phyloP scores from a whole-genome alignment of 2,329 filamentous ascomycete species.

The Aschersonia sp. region DNA sequence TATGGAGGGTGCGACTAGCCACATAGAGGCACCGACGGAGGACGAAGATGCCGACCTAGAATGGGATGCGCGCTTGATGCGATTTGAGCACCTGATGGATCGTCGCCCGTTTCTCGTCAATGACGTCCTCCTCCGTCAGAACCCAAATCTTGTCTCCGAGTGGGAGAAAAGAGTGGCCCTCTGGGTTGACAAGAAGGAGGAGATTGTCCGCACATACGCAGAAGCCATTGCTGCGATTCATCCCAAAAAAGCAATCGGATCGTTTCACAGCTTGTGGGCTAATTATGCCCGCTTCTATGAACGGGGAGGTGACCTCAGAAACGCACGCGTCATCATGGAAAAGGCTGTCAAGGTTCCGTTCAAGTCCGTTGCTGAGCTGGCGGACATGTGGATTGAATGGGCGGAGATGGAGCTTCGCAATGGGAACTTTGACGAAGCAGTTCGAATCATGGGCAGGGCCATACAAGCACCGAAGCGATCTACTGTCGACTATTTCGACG shows the following conservation, averaged over 20 bases:
- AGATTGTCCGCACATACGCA: conserved; percentile 89
- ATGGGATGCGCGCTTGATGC: conserved; percentile 91
- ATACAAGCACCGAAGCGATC: conserved; percentile 93
- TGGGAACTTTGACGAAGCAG: conserved; percentile 89
- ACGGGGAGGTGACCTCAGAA: conserved; percentile 66
- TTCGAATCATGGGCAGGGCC: conserved; percentile 93
- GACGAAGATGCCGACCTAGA: conserved; percentile 85
- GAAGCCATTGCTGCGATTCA: conserved; percentile 85
- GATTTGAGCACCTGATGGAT: conserved; percentile 97
- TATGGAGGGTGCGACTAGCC: conserved; percentile 72
- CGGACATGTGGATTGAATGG: conserved; percentile 99
- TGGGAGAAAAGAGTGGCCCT: conserved; percentile 95
- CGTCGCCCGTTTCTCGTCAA: conserved; percentile 90
- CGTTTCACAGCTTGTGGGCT: conserved; percentile 89
- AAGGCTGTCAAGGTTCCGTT: conserved; percentile 97
- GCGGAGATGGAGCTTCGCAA: conserved; percentile 94
- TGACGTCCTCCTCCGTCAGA: conserved; percentile 87
- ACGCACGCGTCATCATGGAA: conserved; percentile 85
- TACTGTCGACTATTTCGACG: conserved; percentile 99
- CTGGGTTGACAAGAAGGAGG: conserved; percentile 84
- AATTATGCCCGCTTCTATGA: conserved; percentile 98
- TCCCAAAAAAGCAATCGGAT: conserved; percentile 85
- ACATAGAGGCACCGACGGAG: conserved; percentile 45
- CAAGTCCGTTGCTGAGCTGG: conserved; percentile 91
- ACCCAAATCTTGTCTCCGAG: conserved; percentile 88